These are phyloP conservation scores for Thalia dealbata DNA, from an alignment of 176 grass and related monocot species.

Conservation along the genomic window DNA sequence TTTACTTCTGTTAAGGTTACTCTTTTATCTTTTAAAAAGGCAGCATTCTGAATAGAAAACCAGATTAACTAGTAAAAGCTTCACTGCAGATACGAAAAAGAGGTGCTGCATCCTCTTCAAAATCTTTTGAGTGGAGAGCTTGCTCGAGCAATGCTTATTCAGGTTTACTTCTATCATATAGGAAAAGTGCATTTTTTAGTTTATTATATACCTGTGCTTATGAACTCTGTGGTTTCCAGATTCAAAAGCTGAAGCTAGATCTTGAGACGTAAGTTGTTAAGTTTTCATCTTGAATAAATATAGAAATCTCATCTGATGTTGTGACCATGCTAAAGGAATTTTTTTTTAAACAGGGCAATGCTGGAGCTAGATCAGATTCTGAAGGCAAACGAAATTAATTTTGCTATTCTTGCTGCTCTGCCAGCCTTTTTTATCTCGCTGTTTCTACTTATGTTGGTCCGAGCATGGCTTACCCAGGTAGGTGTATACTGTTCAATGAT, in stretches of 20 bases:
- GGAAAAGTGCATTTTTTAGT: constrained; percentile 12
- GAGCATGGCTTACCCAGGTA: constrained; percentile 75
- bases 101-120: constrained; percentile 60
- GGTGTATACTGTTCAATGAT: constrained; percentile 21
- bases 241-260: constrained; percentile 94
- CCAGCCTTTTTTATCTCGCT: constrained; percentile 76
- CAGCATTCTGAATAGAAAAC: neutral
- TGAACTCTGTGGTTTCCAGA: constrained; percentile 38
- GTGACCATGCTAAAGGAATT: neutral
- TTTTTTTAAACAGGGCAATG: constrained; percentile 44
- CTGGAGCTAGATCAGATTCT: constrained; percentile 98
- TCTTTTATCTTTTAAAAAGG: no score
- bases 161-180: constrained; percentile 38
- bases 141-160: constrained; percentile 92
- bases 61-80: constrained; percentile 1
- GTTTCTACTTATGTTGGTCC: constrained; percentile 53
- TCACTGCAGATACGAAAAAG: constrained; percentile 80
- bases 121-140: constrained; percentile 72
- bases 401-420: constrained; percentile 89
- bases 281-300: neutral
- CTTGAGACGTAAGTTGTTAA: constrained; percentile 72
- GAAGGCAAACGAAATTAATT: constrained; percentile 91
- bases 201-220: neutral
- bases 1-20: no score
- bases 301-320: neutral